Conservation (phyloP, 345 rosid species). For the Iberis pinnata region DNA sequence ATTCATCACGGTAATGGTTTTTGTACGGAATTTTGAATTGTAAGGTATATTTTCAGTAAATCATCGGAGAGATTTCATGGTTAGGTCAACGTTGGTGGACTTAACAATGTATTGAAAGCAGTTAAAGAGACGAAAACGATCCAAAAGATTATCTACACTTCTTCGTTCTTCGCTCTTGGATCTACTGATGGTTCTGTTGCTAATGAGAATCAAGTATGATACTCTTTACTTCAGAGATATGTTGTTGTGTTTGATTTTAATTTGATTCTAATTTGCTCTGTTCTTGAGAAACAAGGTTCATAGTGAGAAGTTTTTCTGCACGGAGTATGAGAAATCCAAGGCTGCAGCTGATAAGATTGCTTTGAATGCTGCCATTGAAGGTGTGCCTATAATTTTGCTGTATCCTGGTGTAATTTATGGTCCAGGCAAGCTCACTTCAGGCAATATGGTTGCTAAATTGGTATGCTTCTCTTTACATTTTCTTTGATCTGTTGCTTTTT, state of each 20-base stretch:
- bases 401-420: conserved; percentile 91
- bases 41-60: too few species aligned
- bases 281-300: conserved; percentile 39
- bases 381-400: conserved; percentile 54
- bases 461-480: conserved; percentile 35
- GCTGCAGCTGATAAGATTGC: conserved; percentile 72
- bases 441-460: conserved; percentile 65
- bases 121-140: conserved; percentile 47
- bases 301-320: conserved; percentile 56
- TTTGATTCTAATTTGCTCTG: conserved; percentile 5
- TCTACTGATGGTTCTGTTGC: conserved; percentile 73
- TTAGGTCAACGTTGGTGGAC: conserved; percentile 80
- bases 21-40: not conserved
- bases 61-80: not conserved
- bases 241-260: not conserved
- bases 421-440: conserved; percentile 70
- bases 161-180: conserved; percentile 87
- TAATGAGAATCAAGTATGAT: conserved; percentile 57
- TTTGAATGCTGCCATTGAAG: conserved; percentile 54
- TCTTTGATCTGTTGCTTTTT: not conserved
- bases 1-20: conserved; percentile 53
- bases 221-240: not conserved
- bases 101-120: conserved; percentile 64
- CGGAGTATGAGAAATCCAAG: conserved; percentile 84
- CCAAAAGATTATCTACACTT: conserved; percentile 67